phyloP scores from a whole-genome alignment of 176 grass and related monocot species.

The Triticum dicoccoides region DNA sequence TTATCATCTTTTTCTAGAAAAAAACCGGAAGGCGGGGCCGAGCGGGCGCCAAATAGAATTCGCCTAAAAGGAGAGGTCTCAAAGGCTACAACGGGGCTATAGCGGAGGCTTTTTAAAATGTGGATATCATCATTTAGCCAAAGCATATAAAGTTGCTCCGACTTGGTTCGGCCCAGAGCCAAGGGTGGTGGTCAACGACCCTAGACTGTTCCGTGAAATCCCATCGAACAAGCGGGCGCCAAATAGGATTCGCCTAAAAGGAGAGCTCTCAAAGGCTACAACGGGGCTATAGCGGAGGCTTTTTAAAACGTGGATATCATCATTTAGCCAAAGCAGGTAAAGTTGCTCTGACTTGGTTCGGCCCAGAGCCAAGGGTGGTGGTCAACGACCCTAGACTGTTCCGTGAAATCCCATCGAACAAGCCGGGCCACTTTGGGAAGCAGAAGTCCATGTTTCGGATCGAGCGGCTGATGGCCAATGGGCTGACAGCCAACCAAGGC shows the following conservation, averaged over 20 bases:
- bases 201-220: slow-evolving; percentile 41
- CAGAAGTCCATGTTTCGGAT: neutral
- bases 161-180: slow-evolving; percentile 39
- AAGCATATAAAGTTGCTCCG: slow-evolving; percentile 31
- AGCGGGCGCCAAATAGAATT: no score
- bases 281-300: no score
- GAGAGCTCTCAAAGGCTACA: no score
- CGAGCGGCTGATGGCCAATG: neutral
- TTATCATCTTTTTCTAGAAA: no score
- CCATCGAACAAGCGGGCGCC: slow-evolving; percentile 34
- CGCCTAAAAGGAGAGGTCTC: no score
- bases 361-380: slow-evolving; percentile 27
- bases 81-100: no score
- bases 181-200: slow-evolving; percentile 36
- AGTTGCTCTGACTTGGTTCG: slow-evolving; percentile 39
- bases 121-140: neutral
- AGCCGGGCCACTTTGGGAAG: slow-evolving; percentile 33
- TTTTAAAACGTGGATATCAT: no score
- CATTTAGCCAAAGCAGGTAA: slow-evolving; percentile 33
- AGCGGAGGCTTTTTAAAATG: no score
- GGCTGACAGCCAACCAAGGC: slow-evolving; percentile 37
- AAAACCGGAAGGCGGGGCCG: no score
- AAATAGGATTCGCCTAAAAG: no score
- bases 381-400: slow-evolving; percentile 36
- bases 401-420: slow-evolving; percentile 49